Evolutionary conservation across 2,329 filamentous ascomycete species (phyloP).

Genomic region (Aspergillus arachidicola): DNA sequence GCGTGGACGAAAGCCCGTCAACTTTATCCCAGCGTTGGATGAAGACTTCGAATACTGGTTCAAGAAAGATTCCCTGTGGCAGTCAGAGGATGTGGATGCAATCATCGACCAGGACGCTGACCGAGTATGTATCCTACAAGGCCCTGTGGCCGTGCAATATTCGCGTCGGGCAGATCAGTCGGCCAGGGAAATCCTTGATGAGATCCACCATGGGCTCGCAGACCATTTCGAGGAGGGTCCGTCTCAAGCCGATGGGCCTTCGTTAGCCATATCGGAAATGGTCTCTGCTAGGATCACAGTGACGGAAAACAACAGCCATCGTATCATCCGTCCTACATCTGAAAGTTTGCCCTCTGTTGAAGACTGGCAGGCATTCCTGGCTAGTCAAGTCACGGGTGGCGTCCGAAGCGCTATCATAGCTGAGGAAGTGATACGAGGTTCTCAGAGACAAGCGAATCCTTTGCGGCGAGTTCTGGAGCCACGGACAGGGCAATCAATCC

Average conservation of each 20-base stretch:
- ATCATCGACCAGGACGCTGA: slow-evolving; percentile 92
- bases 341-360: neutral
- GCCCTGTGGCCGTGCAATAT: slow-evolving; percentile 85
- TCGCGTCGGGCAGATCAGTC: slow-evolving; percentile 81
- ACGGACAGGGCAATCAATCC: neutral
- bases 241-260: slow-evolving; percentile 39
- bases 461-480: slow-evolving; percentile 9
- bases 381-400: neutral
- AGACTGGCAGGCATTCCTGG: neutral
- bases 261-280: slow-evolving; percentile 55
- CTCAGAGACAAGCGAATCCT: slow-evolving; percentile 18
- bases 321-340: neutral
- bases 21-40: slow-evolving; percentile 87
- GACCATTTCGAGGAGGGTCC: neutral
- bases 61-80: slow-evolving; percentile 99
- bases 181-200: slow-evolving; percentile 87
- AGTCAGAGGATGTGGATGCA: slow-evolving; percentile 92
- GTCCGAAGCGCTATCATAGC: neutral
- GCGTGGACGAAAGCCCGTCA: slow-evolving; percentile 87
- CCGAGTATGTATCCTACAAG: slow-evolving; percentile 90
- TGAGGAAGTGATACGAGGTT: neutral
- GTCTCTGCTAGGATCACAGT: neutral
- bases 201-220: neutral
- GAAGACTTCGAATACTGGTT: slow-evolving; percentile 98
- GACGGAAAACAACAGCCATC: neutral